Conservation (phyloP, 116 monocot genomes). For the Posidonia oceanica region DNA sequence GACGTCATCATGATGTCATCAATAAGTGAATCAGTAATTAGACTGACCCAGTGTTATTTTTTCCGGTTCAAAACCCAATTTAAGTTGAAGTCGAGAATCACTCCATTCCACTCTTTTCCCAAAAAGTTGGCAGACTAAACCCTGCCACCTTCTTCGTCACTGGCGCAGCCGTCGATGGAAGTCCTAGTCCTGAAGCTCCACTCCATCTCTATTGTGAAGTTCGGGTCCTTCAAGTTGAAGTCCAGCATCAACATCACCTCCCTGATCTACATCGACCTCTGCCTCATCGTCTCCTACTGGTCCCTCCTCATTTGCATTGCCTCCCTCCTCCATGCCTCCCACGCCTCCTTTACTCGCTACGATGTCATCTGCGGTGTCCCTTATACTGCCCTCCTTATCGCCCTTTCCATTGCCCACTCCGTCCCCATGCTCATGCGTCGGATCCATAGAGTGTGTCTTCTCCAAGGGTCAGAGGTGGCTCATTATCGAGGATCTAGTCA, state of each 20-base stretch:
- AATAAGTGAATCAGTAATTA: too few species aligned
- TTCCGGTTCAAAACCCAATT: too few species aligned
- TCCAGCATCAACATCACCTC: conserved; percentile 90
- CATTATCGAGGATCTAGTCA: conserved; percentile 87
- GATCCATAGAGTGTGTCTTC: conserved; percentile 70
- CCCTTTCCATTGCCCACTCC: conserved; percentile 67
- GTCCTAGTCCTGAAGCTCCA: conserved; percentile 62
- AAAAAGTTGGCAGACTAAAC: too few species aligned
- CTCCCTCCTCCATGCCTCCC: conserved; percentile 24
- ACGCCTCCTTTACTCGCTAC: conserved; percentile 19
- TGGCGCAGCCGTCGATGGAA: conserved; percentile 25
- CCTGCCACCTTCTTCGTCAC: not conserved
- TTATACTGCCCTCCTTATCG: conserved; percentile 68
- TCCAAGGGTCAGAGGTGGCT: conserved; percentile 50
- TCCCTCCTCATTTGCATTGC: conserved; percentile 47
- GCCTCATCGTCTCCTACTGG: conserved; percentile 71
- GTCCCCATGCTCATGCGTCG: conserved; percentile 96
- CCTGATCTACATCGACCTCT: conserved; percentile 97
- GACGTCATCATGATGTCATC: too few species aligned
- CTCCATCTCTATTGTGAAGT: conserved; percentile 70
- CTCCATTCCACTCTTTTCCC: too few species aligned
- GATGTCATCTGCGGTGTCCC: conserved; percentile 76
- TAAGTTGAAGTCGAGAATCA: too few species aligned
- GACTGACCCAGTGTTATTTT: too few species aligned
- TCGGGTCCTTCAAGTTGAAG: conserved; percentile 88